Evolutionary conservation across 768 basidiomycete species (phyloP).

Genomic region (Boletus speciosus): DNA sequence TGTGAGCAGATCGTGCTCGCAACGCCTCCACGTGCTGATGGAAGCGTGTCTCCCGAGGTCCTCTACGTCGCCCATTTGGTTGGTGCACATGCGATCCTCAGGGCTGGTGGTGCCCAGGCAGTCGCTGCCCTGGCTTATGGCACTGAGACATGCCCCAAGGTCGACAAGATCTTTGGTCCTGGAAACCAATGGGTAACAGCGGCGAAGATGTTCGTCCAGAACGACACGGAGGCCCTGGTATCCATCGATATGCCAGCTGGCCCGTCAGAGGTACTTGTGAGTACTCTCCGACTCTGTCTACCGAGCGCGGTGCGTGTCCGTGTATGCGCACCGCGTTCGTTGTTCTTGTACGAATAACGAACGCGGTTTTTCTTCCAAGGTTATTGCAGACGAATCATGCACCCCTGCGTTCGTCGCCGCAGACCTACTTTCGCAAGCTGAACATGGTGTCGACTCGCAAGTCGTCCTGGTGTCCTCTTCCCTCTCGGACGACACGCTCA

Average conservation of each 20-base stretch:
- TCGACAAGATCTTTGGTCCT: constrained; percentile 99
- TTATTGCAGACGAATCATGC: constrained; percentile 87
- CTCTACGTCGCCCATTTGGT: constrained; percentile 93
- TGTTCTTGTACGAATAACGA: constrained; percentile 36
- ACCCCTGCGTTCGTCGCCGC: constrained; percentile 92
- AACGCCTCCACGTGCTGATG: constrained; percentile 92
- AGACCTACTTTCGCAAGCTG: constrained; percentile 95
- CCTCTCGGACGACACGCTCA: constrained; percentile 58
- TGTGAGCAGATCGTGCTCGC: constrained; percentile 91
- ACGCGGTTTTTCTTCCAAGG: constrained; percentile 46
- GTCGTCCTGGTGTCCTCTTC: constrained; percentile 87
- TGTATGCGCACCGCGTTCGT: constrained; percentile 51
- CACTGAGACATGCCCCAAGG: constrained; percentile 91
- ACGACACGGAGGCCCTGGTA: constrained; percentile 94
- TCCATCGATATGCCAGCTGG: constrained; percentile 99
- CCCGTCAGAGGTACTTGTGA: constrained; percentile 92
- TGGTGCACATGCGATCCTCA: constrained; percentile 86
- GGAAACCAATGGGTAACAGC: constrained; percentile 99
- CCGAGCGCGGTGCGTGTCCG: constrained; percentile 59
- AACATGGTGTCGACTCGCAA: constrained; percentile 97
- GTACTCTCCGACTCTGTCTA: constrained; percentile 6
- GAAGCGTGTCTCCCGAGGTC: constrained; percentile 93
- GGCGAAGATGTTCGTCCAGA: constrained; percentile 98
- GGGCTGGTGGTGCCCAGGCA: constrained; percentile 96
- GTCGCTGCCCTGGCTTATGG: constrained; percentile 96